phyloP scores from a whole-genome alignment of 305 asterid genomes.

The Fraxinus sp. region DNA sequence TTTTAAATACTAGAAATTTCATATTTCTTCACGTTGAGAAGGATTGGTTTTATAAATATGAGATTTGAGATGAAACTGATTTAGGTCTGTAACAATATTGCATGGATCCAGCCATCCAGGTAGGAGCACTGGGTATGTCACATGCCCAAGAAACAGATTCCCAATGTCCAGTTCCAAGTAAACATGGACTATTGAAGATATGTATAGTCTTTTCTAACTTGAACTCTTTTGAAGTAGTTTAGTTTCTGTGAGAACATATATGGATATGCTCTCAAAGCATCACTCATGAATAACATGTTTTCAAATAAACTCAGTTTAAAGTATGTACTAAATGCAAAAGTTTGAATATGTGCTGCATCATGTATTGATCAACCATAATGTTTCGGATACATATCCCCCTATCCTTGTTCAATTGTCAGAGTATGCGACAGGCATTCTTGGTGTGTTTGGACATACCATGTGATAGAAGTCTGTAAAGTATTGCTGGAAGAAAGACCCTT shows the following conservation, averaged over 20 bases:
- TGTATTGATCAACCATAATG: background rate
- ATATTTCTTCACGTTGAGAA: background rate
- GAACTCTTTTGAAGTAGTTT: background rate
- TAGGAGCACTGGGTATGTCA: background rate
- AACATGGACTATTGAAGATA: background rate
- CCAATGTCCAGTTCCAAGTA: background rate
- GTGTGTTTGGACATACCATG: background rate
- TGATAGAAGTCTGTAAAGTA: constrained; percentile 12
- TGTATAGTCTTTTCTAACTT: background rate
- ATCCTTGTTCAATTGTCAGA: background rate
- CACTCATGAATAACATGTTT: background rate
- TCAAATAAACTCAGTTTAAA: constrained; percentile 11
- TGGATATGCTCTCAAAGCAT: constrained; percentile 3
- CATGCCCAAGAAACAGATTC: background rate
- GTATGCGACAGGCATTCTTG: background rate
- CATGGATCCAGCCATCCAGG: background rate
- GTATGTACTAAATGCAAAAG: background rate
- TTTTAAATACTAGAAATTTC: background rate
- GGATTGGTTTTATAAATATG: background rate
- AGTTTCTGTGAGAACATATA: background rate
- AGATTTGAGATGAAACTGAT: background rate
- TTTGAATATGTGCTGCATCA: background rate
- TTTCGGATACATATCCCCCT: background rate
- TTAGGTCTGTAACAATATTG: background rate
- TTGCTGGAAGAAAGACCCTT: background rate